Evolutionary conservation across 805 yeast species (phyloP).

Genomic region (Wickerhamiella sergipiensis): DNA sequence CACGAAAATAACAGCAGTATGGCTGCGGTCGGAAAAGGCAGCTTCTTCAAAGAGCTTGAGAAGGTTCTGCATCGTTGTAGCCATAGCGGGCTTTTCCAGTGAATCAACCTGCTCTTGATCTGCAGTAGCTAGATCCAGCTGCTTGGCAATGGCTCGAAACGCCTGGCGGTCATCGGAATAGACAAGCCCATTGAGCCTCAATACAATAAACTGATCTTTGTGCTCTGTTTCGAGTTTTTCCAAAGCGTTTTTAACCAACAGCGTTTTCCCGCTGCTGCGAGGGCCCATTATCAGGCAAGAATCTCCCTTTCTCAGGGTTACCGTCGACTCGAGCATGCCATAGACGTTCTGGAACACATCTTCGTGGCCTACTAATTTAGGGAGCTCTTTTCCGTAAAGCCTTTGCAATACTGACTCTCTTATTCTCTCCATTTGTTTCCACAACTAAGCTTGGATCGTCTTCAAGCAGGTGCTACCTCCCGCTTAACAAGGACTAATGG

Average conservation of each 20-base stretch:
- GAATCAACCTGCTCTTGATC: slow-evolving; percentile 17
- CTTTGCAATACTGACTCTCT: slow-evolving; percentile 18
- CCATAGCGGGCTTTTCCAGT: slow-evolving; percentile 22
- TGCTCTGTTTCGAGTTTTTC: slow-evolving; percentile 29
- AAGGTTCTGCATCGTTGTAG: slow-evolving; percentile 7
- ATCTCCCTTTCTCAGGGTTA: slow-evolving; percentile 60
- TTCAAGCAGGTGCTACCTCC: no score
- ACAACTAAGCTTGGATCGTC: no score
- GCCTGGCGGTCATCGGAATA: slow-evolving; percentile 71
- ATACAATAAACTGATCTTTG: slow-evolving; percentile 38
- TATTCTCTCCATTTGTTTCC: not conserved
- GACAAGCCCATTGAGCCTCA: slow-evolving; percentile 53
- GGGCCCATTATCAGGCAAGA: slow-evolving; percentile 76
- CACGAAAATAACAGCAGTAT: slow-evolving; percentile 52
- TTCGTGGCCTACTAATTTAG: slow-evolving; percentile 26
- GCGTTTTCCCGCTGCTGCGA: slow-evolving; percentile 60
- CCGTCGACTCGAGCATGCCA: slow-evolving; percentile 46
- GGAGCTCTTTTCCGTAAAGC: slow-evolving; percentile 17
- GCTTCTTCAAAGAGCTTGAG: slow-evolving; percentile 9
- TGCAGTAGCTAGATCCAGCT: slow-evolving; percentile 39
- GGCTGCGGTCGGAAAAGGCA: slow-evolving; percentile 18
- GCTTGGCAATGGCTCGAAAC: slow-evolving; percentile 72
- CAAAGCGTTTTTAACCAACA: slow-evolving; percentile 46
- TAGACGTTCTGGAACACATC: slow-evolving; percentile 36
- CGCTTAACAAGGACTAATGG: no score